A percentile compares a stretch with the other conserved stretches of the same genome.
phyloP scores from a whole-genome alignment of 2,329 filamentous ascomycete species.

The Macrophomina phaseolina region DNA sequence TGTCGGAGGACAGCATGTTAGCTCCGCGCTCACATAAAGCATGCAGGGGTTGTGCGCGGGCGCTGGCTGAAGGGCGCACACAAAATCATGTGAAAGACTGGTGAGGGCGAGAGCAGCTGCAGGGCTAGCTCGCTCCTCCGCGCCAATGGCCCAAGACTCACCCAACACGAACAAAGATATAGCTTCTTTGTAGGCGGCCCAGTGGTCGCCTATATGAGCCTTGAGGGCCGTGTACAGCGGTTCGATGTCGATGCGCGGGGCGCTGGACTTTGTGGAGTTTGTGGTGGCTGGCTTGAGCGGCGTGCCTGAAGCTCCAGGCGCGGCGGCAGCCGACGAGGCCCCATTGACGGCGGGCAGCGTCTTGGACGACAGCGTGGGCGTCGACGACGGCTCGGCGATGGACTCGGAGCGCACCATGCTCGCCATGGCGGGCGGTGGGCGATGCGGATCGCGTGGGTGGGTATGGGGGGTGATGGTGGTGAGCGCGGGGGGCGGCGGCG shows the following conservation, averaged over 20 bases:
- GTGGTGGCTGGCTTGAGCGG: slow-evolving; percentile 41
- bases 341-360: slow-evolving; percentile 36
- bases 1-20: not conserved
- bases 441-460: not conserved
- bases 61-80: slow-evolving; percentile 7
- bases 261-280: slow-evolving; percentile 56
- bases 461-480: slow-evolving; percentile 32
- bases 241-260: slow-evolving; percentile 67
- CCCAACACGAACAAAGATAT: slow-evolving; percentile 64
- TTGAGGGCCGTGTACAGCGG: slow-evolving; percentile 68
- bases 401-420: slow-evolving; percentile 46
- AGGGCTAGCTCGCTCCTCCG: not conserved
- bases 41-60: not conserved
- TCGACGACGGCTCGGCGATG: slow-evolving; percentile 41
- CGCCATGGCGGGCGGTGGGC: slow-evolving; percentile 39
- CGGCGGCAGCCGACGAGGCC: slow-evolving; percentile 2
- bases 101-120: not conserved
- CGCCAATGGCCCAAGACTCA: slow-evolving; percentile 37
- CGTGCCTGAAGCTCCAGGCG: slow-evolving; percentile 29
- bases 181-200: slow-evolving; percentile 65
- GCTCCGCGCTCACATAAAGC: not conserved
- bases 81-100: not conserved
- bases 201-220: slow-evolving; percentile 61
- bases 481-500: slow-evolving; percentile 31
- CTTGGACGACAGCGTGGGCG: slow-evolving; percentile 41